phyloP scores from a whole-genome alignment of 768 basidiomycete species.

The Candolleomyces efflorescens region DNA sequence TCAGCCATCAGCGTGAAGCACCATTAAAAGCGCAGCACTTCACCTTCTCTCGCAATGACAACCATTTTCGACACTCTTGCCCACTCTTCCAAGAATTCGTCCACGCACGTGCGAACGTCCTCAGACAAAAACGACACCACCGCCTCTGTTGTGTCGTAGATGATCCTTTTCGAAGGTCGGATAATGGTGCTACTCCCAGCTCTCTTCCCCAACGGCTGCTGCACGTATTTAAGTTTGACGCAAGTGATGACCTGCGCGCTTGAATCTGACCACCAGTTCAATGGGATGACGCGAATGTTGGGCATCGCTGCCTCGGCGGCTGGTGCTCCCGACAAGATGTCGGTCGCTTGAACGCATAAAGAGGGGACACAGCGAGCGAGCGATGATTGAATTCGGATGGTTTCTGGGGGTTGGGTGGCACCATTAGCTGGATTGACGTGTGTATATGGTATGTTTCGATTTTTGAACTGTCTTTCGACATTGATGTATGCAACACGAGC shows the following conservation, averaged over 20 bases:
- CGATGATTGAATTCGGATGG: slow-evolving; percentile 63
- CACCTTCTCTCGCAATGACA: slow-evolving; percentile 87
- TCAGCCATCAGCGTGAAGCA: neutral
- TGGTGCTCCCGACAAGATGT: slow-evolving; percentile 78
- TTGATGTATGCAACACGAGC: slow-evolving; percentile 89
- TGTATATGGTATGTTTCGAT: slow-evolving; percentile 71
- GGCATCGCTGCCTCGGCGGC: slow-evolving; percentile 93
- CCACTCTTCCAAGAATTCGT: slow-evolving; percentile 91
- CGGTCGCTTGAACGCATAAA: slow-evolving; percentile 75
- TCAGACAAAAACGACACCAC: slow-evolving; percentile 87
- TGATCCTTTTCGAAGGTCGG: slow-evolving; percentile 82
- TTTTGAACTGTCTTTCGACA: slow-evolving; percentile 84
- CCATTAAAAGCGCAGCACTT: slow-evolving; percentile 7
- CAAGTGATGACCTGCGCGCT: slow-evolving; percentile 82
- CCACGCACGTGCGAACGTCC: slow-evolving; percentile 83
- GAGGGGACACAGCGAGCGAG: slow-evolving; percentile 77
- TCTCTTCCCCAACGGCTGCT: slow-evolving; percentile 77
- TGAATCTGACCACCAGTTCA: slow-evolving; percentile 89
- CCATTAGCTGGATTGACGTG: slow-evolving; percentile 60
- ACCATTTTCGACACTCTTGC: slow-evolving; percentile 91
- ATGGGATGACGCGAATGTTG: slow-evolving; percentile 82
- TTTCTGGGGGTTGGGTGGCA: slow-evolving; percentile 36
- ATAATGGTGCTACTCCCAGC: slow-evolving; percentile 60
- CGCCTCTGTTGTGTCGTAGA: slow-evolving; percentile 85
- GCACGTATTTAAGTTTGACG: slow-evolving; percentile 87